A percentile compares a stretch with the other conserved stretches of the same genome.
Conservation (phyloP, 2,329 filamentous ascomycete species). For the Corinectria fuckeliana region DNA sequence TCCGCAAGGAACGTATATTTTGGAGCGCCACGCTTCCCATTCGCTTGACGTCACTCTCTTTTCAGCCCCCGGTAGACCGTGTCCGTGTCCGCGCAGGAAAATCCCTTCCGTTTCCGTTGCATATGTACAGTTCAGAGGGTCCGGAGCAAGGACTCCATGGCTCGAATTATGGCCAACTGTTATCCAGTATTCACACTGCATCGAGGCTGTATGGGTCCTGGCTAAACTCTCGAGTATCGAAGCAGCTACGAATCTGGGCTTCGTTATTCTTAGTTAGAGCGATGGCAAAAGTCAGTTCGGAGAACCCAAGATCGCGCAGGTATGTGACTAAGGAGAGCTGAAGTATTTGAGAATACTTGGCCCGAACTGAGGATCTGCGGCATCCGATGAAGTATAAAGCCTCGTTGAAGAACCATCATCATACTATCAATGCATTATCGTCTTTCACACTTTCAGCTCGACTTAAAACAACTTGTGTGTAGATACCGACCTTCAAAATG, state of each 20-base stretch:
- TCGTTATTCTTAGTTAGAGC: not conserved
- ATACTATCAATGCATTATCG: too few relatives aligned
- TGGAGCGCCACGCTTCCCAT: too few relatives aligned
- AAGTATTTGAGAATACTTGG: not conserved
- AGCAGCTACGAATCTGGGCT: not conserved
- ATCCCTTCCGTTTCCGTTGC: too few relatives aligned
- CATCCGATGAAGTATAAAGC: too few relatives aligned
- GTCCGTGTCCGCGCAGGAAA: too few relatives aligned
- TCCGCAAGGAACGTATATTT: too few relatives aligned
- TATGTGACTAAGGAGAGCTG: not conserved
- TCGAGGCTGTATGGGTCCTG: not conserved
- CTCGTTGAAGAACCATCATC: too few relatives aligned
- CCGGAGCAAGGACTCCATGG: too few relatives aligned
- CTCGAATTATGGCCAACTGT: too few relatives aligned
- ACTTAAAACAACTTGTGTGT: not conserved
- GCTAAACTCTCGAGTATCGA: not conserved
- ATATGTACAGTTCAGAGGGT: too few relatives aligned
- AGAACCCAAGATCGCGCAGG: not conserved
- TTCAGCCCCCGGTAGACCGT: too few relatives aligned
- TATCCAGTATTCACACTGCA: not conserved
- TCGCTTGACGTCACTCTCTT: too few relatives aligned
- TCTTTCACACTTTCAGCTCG: not conserved
- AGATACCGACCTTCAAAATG: constrained; percentile 10
- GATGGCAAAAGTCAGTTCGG: not conserved
- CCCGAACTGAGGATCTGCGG: not conserved